Evolutionary conservation across 2,329 filamentous ascomycete genomes (phyloP).

Genomic region (Colletotrichum musicola): DNA sequence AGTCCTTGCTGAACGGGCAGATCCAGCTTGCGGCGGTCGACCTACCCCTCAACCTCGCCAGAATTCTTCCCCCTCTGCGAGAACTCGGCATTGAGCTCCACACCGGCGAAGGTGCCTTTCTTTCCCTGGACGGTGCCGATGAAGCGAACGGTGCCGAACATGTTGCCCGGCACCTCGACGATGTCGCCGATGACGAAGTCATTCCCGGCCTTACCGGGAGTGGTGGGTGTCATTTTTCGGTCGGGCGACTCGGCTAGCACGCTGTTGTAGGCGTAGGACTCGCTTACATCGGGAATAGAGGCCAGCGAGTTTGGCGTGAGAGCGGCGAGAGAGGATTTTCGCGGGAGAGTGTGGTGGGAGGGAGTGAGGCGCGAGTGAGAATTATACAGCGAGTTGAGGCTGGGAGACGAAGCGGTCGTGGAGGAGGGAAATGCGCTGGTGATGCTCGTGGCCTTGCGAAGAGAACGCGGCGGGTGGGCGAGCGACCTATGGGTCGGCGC

Average conservation of each 20-base stretch:
- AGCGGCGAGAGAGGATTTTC: conserved; percentile 79
- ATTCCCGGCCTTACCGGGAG: conserved; percentile 65
- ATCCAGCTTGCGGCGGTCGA: conserved; percentile 20
- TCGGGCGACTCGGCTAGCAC: conserved; percentile 60
- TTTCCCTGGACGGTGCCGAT: conserved; percentile 89
- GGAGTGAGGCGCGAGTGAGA: conserved; percentile 62
- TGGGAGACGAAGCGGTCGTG: conserved; percentile 67
- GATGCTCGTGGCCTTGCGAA: conserved; percentile 57
- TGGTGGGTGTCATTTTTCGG: conserved; percentile 66
- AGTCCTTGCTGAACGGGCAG: conserved; percentile 14
- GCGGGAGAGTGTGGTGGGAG: conserved; percentile 60
- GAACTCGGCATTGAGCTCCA: conserved; percentile 87
- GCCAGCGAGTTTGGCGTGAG: conserved; percentile 74
- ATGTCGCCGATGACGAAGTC: conserved; percentile 80
- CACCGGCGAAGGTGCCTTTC: conserved; percentile 90
- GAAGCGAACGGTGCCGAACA: conserved; percentile 91
- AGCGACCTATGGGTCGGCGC: conserved; percentile 39
- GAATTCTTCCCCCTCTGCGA: conserved; percentile 91
- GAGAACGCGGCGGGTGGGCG: conserved; percentile 47
- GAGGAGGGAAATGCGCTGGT: conserved; percentile 49
- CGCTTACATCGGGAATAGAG: conserved; percentile 75
- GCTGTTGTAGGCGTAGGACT: conserved; percentile 71
- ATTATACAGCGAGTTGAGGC: conserved; percentile 66
- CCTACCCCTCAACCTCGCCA: conserved; percentile 94
- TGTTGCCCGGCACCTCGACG: conserved; percentile 93